phyloP scores from a whole-genome alignment of 164 flowering plant genomes.

The Annona squamosa region DNA sequence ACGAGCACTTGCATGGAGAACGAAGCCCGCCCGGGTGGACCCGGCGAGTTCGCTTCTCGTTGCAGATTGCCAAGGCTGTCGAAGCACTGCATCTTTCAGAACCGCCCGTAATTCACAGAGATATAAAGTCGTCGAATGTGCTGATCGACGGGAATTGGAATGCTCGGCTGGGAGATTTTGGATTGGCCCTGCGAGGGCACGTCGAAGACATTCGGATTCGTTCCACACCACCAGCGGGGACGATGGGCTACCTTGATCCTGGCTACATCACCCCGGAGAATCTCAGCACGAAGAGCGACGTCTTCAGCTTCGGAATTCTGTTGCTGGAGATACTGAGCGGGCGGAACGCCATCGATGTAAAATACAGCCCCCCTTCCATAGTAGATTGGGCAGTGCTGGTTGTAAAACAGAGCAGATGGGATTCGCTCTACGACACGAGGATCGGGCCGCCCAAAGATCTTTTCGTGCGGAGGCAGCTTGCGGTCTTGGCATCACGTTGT shows the following conservation, averaged over 20 bases:
- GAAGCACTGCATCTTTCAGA: constrained; percentile 51
- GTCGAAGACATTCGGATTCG: constrained; percentile 38
- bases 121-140: constrained; percentile 79
- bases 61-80: constrained; percentile 77
- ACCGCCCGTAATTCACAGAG: constrained; percentile 88
- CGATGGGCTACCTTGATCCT: constrained; percentile 92
- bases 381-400: constrained; percentile 94
- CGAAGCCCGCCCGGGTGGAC: constrained; percentile 63
- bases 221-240: constrained; percentile 91
- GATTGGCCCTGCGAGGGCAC: constrained; percentile 61
- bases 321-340: constrained; percentile 87
- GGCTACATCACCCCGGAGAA: constrained; percentile 81
- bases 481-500: constrained; percentile 69
- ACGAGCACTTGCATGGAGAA: constrained; percentile 54
- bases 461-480: constrained; percentile 56
- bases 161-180: constrained; percentile 93
- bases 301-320: constrained; percentile 90
- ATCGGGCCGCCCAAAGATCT: constrained; percentile 59
- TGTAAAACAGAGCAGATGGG: constrained; percentile 58
- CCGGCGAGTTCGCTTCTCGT: constrained; percentile 59
- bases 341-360: constrained; percentile 88
- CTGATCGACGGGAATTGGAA: constrained; percentile 62
- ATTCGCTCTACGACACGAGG: constrained; percentile 59
- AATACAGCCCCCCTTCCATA: constrained; percentile 78
- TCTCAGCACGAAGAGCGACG: constrained; percentile 83